Evolutionary conservation across 1,284 basidiomycete genomes (phyloP), one percentile per base, ranked within the genome.

Genomic region (Rhodotorula sp.): DNA sequence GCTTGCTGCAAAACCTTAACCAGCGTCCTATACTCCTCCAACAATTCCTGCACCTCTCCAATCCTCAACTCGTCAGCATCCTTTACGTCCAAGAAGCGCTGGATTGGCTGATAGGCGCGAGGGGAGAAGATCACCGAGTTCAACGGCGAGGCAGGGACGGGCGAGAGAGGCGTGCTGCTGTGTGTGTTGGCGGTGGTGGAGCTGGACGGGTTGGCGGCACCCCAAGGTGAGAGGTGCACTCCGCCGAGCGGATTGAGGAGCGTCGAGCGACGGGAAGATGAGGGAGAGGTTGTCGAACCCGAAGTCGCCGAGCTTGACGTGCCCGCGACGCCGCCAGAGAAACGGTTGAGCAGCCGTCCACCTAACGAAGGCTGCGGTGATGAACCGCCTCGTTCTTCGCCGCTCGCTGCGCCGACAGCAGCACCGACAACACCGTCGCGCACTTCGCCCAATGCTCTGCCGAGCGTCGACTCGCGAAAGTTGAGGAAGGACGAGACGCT

Each of bases 1-100:
- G 22, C 52, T 10, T 53, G 46, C 30, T 31, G 53, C 30, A 65
- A 8, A n/a, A 53, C 28, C 31, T 1, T 26, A 26, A 58, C 73
- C 4, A 70, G 40, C 51, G 51, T 64, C 28, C 59, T 40, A 28
- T 73, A 75, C 55, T 65, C 72, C 13, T 54, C 51, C 46, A 77
- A 58, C 60, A 77, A 53, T 8, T 61, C 24, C 28, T 62, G 68
- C 15, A 77, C 67, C 40, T 77, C 75, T 11, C 69, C 66, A 18
- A 77, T 20, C 54, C 59, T 68, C 30, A 77, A 40, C 24, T 77
- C 76, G 24, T 64, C 67, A n/a, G 69, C 72, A n/a, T 53, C 53
- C 18, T 69, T 58, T 24, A 71, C 66, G 24, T 71, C 70, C 30
- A 76, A n/a, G 69, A 77, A 77, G 20, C 68, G 63, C 53, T 68